Evolutionary conservation across 1,284 basidiomycete genomes (phyloP).

Genomic region (Naganishia liquefaciens): DNA sequence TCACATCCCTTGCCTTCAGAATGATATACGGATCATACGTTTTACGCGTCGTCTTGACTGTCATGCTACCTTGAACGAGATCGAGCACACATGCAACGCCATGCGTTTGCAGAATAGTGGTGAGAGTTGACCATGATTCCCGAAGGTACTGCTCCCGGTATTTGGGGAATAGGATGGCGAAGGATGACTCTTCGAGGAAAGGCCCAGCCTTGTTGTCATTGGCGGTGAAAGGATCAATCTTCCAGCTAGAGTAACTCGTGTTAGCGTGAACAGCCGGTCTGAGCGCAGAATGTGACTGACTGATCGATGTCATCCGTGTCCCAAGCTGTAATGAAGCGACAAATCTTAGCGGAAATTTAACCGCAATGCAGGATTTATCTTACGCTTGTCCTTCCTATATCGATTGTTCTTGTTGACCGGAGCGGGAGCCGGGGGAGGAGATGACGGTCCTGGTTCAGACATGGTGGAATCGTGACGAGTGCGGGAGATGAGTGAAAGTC

Average conservation of each 20-base stretch:
- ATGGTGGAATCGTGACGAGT: neutral
- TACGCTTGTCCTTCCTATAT: conserved; percentile 89
- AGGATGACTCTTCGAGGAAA: conserved; percentile 93
- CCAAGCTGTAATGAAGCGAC: conserved; percentile 67
- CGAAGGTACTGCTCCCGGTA: conserved; percentile 96
- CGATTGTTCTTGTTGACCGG: conserved; percentile 76
- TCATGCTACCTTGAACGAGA: conserved; percentile 95
- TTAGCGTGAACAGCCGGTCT: neutral
- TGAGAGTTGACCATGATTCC: conserved; percentile 93
- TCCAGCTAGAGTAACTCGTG: conserved; percentile 63
- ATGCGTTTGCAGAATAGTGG: conserved; percentile 67
- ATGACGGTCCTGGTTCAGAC: conserved; percentile 19
- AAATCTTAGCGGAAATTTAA: too few species aligned
- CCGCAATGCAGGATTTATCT: conserved; percentile 36
- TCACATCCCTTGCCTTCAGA: conserved; percentile 91
- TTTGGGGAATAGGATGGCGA: conserved; percentile 97
- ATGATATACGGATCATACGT: conserved; percentile 96
- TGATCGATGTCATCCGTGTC: conserved; percentile 99
- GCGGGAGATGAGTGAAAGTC: too few species aligned
- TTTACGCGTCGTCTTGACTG: conserved; percentile 93
- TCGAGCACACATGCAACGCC: conserved; percentile 90
- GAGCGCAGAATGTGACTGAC: conserved; percentile 58
- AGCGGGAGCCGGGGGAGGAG: conserved; percentile 2
- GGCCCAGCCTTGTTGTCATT: conserved; percentile 76
- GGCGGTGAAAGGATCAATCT: conserved; percentile 73